phyloP scores from a whole-genome alignment of 2,329 filamentous ascomycete species.

The Paraphoma sp. region DNA sequence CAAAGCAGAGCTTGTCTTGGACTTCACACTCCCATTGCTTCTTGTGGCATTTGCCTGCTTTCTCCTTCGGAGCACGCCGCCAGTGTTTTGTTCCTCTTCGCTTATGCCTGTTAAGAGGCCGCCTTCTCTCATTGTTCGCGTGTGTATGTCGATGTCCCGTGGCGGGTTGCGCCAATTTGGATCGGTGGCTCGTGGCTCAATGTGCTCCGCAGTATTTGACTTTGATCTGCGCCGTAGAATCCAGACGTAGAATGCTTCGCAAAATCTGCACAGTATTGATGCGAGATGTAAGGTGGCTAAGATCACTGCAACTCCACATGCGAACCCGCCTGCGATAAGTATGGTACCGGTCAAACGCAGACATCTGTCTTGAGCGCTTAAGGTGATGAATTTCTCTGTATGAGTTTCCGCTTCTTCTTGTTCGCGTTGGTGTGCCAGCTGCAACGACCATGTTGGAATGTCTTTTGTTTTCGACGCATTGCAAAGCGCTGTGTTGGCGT shows the following conservation, averaged over 20 bases:
- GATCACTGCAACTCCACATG: constrained; percentile 1
- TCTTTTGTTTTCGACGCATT: not conserved
- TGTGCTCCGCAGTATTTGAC: not conserved
- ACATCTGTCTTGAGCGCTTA: constrained; percentile 1
- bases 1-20: too few species aligned
- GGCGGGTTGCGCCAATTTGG: not conserved
- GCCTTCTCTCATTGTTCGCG: not conserved
- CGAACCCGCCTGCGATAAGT: constrained; percentile 3
- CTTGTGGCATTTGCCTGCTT: too few species aligned
- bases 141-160: constrained; percentile 1
- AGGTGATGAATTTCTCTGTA: not conserved
- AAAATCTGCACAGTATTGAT: not conserved
- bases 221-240: not conserved
- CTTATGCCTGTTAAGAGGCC: not conserved
- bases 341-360: constrained; percentile 6
- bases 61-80: not conserved
- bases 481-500: not conserved
- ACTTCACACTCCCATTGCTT: too few species aligned
- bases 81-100: not conserved
- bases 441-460: not conserved
- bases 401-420: too few species aligned
- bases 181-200: not conserved
- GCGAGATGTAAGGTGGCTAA: constrained; percentile 2
- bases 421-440: not conserved
- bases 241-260: not conserved